Conservation (phyloP, 202 grass and related monocot species). For the Dendrocalamus latiflorus region DNA sequence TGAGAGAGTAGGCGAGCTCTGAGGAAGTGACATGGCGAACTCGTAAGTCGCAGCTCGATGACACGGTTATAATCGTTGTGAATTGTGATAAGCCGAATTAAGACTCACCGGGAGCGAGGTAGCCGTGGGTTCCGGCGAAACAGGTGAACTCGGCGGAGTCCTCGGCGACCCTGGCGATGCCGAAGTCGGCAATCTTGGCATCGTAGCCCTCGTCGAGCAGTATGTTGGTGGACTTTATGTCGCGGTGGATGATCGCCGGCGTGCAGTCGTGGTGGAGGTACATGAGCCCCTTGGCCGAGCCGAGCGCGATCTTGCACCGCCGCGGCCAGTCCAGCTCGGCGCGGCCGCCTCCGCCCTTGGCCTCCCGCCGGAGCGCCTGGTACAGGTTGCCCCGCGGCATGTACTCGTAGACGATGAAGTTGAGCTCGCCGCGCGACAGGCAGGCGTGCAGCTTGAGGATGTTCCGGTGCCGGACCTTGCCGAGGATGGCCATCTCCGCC, state of each 20-base stretch:
- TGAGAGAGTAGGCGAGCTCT: constrained; percentile 89
- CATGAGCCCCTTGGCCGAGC: constrained; percentile 77
- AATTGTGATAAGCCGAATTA: background rate
- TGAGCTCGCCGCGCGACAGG: too few relatives aligned
- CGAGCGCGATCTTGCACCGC: constrained; percentile 56
- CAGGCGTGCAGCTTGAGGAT: too few relatives aligned
- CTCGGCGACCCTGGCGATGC: constrained; percentile 54
- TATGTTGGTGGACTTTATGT: constrained; percentile 90
- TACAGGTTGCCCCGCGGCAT: too few relatives aligned
- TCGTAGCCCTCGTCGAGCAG: constrained; percentile 74
- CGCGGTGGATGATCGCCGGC: constrained; percentile 82
- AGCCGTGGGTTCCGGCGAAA: constrained; percentile 87
- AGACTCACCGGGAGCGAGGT: constrained; percentile 76
- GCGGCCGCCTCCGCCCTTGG: constrained; percentile 25
- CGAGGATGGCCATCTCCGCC: too few relatives aligned
- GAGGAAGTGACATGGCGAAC: background rate
- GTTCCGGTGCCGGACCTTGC: too few relatives aligned
- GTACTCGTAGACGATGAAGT: too few relatives aligned
- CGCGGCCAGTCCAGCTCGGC: constrained; percentile 75
- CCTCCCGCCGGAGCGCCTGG: constrained; percentile 62
- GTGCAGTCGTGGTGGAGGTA: constrained; percentile 94
- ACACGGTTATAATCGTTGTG: background rate
- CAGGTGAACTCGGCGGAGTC: constrained; percentile 42
- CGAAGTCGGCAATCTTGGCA: constrained; percentile 93
- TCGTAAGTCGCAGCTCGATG: background rate